A percentile compares a stretch with the other conserved stretches of the same genome.
Evolutionary conservation across 1,284 basidiomycete species (phyloP).

Genomic region (Clitocybe nebularis): DNA sequence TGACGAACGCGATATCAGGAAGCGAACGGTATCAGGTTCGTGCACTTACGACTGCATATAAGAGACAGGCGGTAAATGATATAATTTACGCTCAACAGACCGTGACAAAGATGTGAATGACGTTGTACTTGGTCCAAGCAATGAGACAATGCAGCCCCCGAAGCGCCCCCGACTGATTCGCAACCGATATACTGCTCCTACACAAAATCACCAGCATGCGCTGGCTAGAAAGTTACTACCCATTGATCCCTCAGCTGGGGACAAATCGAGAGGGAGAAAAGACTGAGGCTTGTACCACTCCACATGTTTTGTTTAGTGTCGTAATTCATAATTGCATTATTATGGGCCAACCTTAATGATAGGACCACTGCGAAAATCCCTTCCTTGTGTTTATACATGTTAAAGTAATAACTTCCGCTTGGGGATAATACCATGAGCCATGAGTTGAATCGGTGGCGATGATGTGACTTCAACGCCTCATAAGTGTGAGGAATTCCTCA

Average conservation of each 20-base stretch:
- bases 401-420: slow-evolving; percentile 10
- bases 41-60: slow-evolving; percentile 10
- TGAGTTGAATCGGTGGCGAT: slow-evolving; percentile 30
- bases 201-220: slow-evolving; percentile 27
- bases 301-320: not conserved
- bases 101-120: slow-evolving; percentile 45
- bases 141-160: slow-evolving; percentile 28
- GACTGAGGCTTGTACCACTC: slow-evolving; percentile 22
- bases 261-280: slow-evolving; percentile 52
- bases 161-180: slow-evolving; percentile 45
- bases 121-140: slow-evolving; percentile 20
- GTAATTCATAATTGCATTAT: slow-evolving; percentile 2
- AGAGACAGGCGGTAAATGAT: too few species aligned
- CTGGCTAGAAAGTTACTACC: slow-evolving; percentile 57
- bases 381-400: slow-evolving; percentile 8
- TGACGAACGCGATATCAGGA: slow-evolving; percentile 66
- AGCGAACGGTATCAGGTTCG: slow-evolving; percentile 66
- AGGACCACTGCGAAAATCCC: not conserved
- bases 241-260: slow-evolving; percentile 54
- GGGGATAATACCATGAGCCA: slow-evolving; percentile 23
- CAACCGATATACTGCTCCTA: slow-evolving; percentile 25
- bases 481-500: slow-evolving; percentile 88
- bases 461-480: slow-evolving; percentile 47
- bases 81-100: slow-evolving; percentile 30
- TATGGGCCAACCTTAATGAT: slow-evolving; percentile 1